Conservation (phyloP, 139 green algal genomes). For the Tetraselmis striata region DNA sequence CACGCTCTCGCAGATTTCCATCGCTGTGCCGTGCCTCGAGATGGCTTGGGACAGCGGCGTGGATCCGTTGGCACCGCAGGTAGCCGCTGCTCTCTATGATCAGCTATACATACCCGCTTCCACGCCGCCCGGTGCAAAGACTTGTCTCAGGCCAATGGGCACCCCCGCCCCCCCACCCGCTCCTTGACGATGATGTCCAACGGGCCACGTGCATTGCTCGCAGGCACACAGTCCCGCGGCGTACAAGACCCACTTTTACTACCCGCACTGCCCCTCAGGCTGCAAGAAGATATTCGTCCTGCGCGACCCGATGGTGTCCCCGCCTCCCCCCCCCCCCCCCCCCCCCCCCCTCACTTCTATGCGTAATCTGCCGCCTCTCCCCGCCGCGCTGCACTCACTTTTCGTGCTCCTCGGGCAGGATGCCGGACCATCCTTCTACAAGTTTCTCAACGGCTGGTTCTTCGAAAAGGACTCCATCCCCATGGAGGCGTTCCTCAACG, state of each 20-base stretch:
- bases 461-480: conserved; percentile 13
- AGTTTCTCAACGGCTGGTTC: conserved; percentile 37
- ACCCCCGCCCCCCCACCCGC: too few relatives aligned
- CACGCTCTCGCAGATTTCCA: conserved; percentile 19
- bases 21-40: conserved; percentile 33
- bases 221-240: conserved; percentile 2
- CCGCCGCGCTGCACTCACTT: neutral
- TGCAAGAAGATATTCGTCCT: conserved; percentile 33
- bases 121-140: conserved; percentile 23
- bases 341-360: too few relatives aligned
- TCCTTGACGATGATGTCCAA: too few relatives aligned
- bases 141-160: conserved; percentile 16
- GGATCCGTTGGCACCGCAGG: neutral
- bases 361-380: too few relatives aligned
- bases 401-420: conserved; percentile 11
- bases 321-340: too few relatives aligned
- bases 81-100: too few relatives aligned
- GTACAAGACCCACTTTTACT: conserved; percentile 41
- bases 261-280: conserved; percentile 17
- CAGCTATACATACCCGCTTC: too few relatives aligned
- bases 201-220: too few relatives aligned
- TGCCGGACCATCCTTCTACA: conserved; percentile 33
- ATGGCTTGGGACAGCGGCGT: conserved; percentile 22
- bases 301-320: conserved; percentile 7
- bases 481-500: conserved; percentile 23